Conservation (phyloP, 2,329 filamentous ascomycete species). For the Fulvia fulva region DNA sequence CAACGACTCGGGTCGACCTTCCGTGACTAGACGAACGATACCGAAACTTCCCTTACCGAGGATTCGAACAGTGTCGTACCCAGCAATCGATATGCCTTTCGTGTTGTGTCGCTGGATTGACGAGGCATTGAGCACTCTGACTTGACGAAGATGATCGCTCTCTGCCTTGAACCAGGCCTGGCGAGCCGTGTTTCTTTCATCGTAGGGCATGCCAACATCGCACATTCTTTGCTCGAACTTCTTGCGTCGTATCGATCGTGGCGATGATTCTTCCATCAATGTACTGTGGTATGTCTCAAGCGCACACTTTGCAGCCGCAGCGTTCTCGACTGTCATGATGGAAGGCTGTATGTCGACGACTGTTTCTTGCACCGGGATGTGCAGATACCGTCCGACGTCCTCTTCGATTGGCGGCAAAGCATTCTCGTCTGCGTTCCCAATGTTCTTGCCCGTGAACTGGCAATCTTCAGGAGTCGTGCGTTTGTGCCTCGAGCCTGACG, state of each 20-base stretch:
- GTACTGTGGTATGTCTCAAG: constrained; percentile 78
- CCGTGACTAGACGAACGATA: constrained; percentile 78
- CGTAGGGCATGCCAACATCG: constrained; percentile 51
- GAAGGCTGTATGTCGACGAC: constrained; percentile 34
- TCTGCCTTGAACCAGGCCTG: constrained; percentile 63
- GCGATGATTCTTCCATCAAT: constrained; percentile 49
- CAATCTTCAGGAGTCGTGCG: constrained; percentile 27
- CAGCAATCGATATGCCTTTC: constrained; percentile 53
- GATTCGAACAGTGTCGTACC: constrained; percentile 77
- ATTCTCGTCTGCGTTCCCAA: constrained; percentile 23
- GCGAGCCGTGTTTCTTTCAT: constrained; percentile 53
- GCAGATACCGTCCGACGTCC: constrained; percentile 24
- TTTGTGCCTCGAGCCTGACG: constrained; percentile 24
- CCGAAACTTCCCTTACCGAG: constrained; percentile 94
- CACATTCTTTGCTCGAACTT: constrained; percentile 63
- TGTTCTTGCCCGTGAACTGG: constrained; percentile 21
- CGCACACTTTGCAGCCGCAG: constrained; percentile 77
- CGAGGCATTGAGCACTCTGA: constrained; percentile 64
- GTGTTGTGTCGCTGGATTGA: constrained; percentile 47
- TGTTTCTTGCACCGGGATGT: constrained; percentile 32
- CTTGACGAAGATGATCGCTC: constrained; percentile 69
- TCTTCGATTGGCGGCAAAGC: constrained; percentile 33
- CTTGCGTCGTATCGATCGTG: constrained; percentile 58
- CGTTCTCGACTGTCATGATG: constrained; percentile 66
- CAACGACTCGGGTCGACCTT: constrained; percentile 34